Evolutionary conservation across 1,139 yeast genomes (phyloP), one percentile per base, ranked within the genome.

Genomic region (Lodderomyces parapsilosis): DNA sequence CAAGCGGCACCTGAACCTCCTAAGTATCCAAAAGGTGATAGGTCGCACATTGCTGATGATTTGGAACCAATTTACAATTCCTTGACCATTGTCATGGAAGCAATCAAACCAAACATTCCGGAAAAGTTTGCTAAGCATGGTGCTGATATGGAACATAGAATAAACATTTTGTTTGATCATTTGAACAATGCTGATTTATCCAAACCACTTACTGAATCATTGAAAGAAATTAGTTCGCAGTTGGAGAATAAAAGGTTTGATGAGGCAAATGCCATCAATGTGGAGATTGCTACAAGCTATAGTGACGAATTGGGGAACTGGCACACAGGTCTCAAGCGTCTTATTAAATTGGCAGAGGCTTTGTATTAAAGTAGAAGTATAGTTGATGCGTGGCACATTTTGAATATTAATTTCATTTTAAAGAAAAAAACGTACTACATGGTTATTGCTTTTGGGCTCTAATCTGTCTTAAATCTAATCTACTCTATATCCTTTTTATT

Each of bases 321-420:
- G 99, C 81, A 88, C 69, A 81, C 88, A 20, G 99, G 99, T 56
- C 85, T 93, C 42, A 89, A 86, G 66, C 80, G 97, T 55, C 76
- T 93, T 53, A 82, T 93, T 49, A 87, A 86, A 49, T 86, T 93
- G 82, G 80, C 76, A 37, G 80, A 76, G 53, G 83, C 79, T 14
- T 61, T 70, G 58, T 61, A 54, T 41, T 53, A 51, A 44, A 17
- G 15, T 27, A 27, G 6, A 30, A 6, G 33, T 15, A 30, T 30
- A 30, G 19, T 14, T 6, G 33, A 15, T 30, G 11, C 15, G 31
- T 13, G 31, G 6, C 8, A 13, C 17, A 24, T 8, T n/a, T 24
- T 24, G 27, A 24, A 24, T 24, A 11, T 4, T 24, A n/a, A n/a
- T n/a, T n/a, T n/a, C n/a, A n/a, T n/a, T n/a, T n/a, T n/a, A n/a